These are phyloP conservation scores for Phaeosphaeria sp. DNA, from an alignment of 2,329 filamentous ascomycete genomes.

Conservation along the genomic window DNA sequence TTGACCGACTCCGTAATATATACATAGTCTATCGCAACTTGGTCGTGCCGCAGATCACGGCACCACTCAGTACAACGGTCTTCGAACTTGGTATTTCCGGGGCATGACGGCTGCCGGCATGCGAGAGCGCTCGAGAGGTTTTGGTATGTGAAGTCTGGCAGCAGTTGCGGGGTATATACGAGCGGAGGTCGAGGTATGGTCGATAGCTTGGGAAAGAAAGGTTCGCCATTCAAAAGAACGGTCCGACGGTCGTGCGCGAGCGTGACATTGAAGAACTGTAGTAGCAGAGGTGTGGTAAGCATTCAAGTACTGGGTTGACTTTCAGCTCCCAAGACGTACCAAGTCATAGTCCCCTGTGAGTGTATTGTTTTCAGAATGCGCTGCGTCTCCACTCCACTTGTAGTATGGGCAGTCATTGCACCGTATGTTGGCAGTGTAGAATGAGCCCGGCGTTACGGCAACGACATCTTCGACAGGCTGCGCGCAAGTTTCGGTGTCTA, in stretches of 20 bases:
- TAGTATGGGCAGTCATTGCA: slow-evolving; percentile 37
- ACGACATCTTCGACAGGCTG: slow-evolving; percentile 33
- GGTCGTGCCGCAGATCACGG: slow-evolving; percentile 14
- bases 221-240: slow-evolving; percentile 32
- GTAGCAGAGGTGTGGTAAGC: slow-evolving; percentile 1
- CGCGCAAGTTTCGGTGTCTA: slow-evolving; percentile 22
- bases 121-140: slow-evolving; percentile 32
- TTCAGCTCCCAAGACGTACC: slow-evolving; percentile 22
- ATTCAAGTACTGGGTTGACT: neutral
- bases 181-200: slow-evolving; percentile 31
- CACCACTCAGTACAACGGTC: slow-evolving; percentile 25
- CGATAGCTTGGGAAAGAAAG: slow-evolving; percentile 33
- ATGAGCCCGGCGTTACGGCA: slow-evolving; percentile 27
- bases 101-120: slow-evolving; percentile 27
- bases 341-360: slow-evolving; percentile 30
- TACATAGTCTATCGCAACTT: slow-evolving; percentile 27
- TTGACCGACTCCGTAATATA: slow-evolving; percentile 24
- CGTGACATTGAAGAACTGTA: slow-evolving; percentile 41
- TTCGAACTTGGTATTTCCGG: neutral
- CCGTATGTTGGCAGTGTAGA: slow-evolving; percentile 39
- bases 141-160: slow-evolving; percentile 28
- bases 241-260: slow-evolving; percentile 36
- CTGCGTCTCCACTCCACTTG: slow-evolving; percentile 5
- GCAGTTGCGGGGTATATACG: slow-evolving; percentile 26
- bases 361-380: slow-evolving; percentile 10